Conservation (phyloP, 176 grass and related monocot species). For the Phoenix roebelenii region DNA sequence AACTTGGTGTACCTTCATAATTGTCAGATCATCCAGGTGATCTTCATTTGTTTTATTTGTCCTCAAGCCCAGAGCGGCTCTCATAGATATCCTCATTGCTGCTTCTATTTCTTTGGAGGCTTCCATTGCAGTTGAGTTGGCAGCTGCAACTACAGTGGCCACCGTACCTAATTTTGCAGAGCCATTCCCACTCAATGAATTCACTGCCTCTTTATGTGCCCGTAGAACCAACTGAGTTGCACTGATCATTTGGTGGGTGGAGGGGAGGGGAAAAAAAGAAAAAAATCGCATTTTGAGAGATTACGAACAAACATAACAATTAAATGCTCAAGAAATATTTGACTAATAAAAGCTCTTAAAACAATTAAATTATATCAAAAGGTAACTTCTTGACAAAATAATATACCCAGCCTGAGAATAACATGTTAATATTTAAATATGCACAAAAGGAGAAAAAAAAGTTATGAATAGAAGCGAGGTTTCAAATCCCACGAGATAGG, state of each 20-base stretch:
- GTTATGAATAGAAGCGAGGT: too few relatives aligned
- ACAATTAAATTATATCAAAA: too few relatives aligned
- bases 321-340: too few relatives aligned
- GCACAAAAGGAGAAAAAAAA: too few relatives aligned
- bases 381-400: too few relatives aligned
- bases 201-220: constrained; percentile 78
- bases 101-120: constrained; percentile 87
- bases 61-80: constrained; percentile 46
- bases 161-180: constrained; percentile 63
- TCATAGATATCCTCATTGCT: constrained; percentile 73
- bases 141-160: constrained; percentile 71
- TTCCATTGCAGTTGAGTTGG: constrained; percentile 79
- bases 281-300: too few relatives aligned
- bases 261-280: too few relatives aligned
- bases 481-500: too few relatives aligned
- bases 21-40: constrained; percentile 74
- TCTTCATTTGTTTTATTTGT: constrained; percentile 58
- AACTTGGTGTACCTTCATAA: constrained; percentile 67
- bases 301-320: too few relatives aligned
- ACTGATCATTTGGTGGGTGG: constrained; percentile 20
- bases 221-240: constrained; percentile 71
- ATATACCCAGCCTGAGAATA: too few relatives aligned
- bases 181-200: constrained; percentile 57
- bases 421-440: too few relatives aligned
- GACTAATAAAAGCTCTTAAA: too few relatives aligned